These are phyloP conservation scores for Hordeum vulgare DNA, from an alignment of 176 grass and related monocot genomes.

Conservation along the genomic window MorexV3_pseudomolecules_assembly NC_058519.1:484028001-484028500, in stretches of 20 bases:
- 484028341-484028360: neutral
- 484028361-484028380: neutral
- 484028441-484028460: conserved; percentile 6
- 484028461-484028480: neutral
- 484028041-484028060: neutral
- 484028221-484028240: neutral
- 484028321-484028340: neutral
- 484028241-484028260: neutral
- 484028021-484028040: neutral
- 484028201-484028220: neutral
- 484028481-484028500: conserved; percentile 14
- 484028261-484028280: neutral
- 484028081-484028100: neutral
- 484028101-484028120: neutral
- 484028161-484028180: neutral
- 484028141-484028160: neutral
- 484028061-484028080: neutral
- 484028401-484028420: conserved; percentile 25
- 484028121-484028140: neutral
- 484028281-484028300: neutral
- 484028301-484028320: neutral
- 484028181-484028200: neutral
- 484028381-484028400: conserved; percentile 25
- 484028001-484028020: neutral
- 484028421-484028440: conserved; percentile 7